Evolutionary conservation across 1,284 basidiomycete species (phyloP).

Genomic region (Rhodotorula sp.): DNA sequence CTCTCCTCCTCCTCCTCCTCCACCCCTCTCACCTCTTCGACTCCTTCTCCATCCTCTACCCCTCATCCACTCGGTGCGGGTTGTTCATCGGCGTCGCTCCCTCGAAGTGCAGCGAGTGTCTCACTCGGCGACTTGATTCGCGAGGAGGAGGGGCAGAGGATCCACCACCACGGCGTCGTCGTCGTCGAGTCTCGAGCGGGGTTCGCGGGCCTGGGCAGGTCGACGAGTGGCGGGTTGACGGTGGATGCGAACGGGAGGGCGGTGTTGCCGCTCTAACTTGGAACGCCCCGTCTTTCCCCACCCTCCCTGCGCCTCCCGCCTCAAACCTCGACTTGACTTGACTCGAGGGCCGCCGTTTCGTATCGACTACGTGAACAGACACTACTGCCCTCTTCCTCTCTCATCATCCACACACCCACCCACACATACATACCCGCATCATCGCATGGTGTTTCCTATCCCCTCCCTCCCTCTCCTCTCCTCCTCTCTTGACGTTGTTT

Average conservation of each 20-base stretch:
- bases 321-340: too few relatives aligned
- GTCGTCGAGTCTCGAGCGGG: neutral
- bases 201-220: neutral
- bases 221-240: neutral
- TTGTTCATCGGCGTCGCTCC: neutral
- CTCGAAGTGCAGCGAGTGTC: neutral
- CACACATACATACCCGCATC: too few relatives aligned
- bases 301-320: neutral
- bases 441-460: too few relatives aligned
- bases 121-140: neutral
- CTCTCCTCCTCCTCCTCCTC: neutral
- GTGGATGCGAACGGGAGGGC: conserved; percentile 25
- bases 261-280: conserved; percentile 7
- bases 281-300: neutral
- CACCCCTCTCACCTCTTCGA: neutral
- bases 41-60: neutral
- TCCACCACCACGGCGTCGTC: too few relatives aligned
- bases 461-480: too few relatives aligned
- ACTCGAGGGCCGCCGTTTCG: too few relatives aligned
- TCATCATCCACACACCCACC: too few relatives aligned
- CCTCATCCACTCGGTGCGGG: too few relatives aligned
- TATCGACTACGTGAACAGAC: too few relatives aligned
- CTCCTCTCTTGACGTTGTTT: too few relatives aligned
- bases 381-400: too few relatives aligned
- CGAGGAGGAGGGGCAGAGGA: neutral